Conservation (phyloP, 768 basidiomycete genomes). For the Suillus subaureus region DNA sequence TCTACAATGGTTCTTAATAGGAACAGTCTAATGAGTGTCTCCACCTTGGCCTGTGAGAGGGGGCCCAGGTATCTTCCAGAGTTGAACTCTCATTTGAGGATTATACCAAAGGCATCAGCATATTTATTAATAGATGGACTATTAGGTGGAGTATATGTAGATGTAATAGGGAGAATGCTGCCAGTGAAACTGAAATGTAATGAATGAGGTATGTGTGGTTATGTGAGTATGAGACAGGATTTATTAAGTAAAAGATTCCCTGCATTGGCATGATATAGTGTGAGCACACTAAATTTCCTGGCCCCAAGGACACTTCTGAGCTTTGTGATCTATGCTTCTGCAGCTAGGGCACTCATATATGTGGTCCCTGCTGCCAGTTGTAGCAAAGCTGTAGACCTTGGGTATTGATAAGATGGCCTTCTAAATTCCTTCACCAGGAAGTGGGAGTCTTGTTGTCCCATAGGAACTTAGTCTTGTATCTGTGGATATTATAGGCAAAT, state of each 20-base stretch:
- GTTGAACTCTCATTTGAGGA: no score
- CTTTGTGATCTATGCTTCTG: conserved; percentile 19
- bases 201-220: no score
- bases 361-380: not conserved
- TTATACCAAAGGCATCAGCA: fast-evolving
- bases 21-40: conserved; percentile 23
- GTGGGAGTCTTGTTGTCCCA: conserved; percentile 24
- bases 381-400: no score
- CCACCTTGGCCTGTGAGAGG: no score
- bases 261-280: not conserved
- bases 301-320: conserved; percentile 11
- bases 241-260: not conserved
- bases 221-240: no score
- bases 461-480: conserved; percentile 19
- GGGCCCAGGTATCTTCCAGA: no score
- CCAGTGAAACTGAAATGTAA: no score
- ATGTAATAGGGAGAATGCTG: no score
- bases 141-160: no score
- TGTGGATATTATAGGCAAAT: conserved; percentile 24
- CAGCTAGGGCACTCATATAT: conserved; percentile 47
- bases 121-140: no score
- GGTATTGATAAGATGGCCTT: conserved; percentile 20
- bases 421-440: conserved; percentile 17
- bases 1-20: no score
- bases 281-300: not conserved